Conservation (phyloP, 768 basidiomycete genomes). For the Calvatia gigantea region DNA sequence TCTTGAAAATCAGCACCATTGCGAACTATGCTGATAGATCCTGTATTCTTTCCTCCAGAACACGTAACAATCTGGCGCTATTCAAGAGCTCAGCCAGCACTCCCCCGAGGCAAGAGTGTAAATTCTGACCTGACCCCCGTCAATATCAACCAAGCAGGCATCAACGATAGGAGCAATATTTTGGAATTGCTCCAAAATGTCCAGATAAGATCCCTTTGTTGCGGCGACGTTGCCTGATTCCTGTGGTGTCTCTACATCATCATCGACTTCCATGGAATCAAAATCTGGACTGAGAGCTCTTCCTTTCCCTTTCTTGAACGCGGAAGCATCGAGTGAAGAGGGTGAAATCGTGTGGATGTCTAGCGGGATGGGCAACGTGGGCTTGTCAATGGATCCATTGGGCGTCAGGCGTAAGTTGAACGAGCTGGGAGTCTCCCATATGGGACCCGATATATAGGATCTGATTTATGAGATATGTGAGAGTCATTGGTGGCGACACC, state of each 20-base stretch:
- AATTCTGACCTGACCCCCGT: slow-evolving; percentile 60
- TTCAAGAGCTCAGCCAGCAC: neutral
- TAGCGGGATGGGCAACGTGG: slow-evolving; percentile 50
- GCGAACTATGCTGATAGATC: slow-evolving; percentile 72
- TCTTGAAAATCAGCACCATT: slow-evolving; percentile 81
- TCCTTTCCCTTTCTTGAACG: slow-evolving; percentile 31
- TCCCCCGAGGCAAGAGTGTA: neutral
- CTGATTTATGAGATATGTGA: slow-evolving; percentile 72
- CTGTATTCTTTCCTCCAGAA: slow-evolving; percentile 76
- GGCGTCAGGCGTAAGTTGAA: slow-evolving; percentile 55
- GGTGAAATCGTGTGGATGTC: slow-evolving; percentile 41
- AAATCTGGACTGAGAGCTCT: slow-evolving; percentile 33
- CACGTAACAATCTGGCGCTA: slow-evolving; percentile 84
- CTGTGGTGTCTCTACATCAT: slow-evolving; percentile 18
- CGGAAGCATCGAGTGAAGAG: slow-evolving; percentile 24
- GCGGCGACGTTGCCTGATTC: slow-evolving; percentile 44
- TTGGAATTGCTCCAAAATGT: slow-evolving; percentile 59
- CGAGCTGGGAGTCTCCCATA: slow-evolving; percentile 73
- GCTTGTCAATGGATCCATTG: slow-evolving; percentile 31
- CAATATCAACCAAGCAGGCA: slow-evolving; percentile 69
- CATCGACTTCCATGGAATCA: slow-evolving; percentile 28
- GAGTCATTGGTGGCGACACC: slow-evolving; percentile 67
- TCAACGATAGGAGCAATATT: slow-evolving; percentile 87
- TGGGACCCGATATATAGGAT: slow-evolving; percentile 79
- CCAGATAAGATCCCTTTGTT: slow-evolving; percentile 53